Evolutionary conservation across 1,284 basidiomycete species (phyloP), one percentile per base, ranked within the genome.

Genomic region (Leccinum pallidistipes): DNA sequence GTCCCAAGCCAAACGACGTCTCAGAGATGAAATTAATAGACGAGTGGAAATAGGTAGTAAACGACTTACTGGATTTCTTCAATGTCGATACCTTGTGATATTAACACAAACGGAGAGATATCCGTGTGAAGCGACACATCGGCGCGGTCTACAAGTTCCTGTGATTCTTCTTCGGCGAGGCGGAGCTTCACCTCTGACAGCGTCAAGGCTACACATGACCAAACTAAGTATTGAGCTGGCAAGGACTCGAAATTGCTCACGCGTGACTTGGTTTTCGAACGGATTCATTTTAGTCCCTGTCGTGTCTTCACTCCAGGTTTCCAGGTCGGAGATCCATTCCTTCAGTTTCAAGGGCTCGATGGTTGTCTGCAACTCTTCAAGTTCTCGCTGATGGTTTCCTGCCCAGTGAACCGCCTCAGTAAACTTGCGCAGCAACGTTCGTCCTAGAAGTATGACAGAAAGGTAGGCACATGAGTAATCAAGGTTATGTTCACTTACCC

Each of bases 221-320:
- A 24, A 3, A 24, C 24, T 24, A 24, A 24, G 24, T 24, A 24
- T 24, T 24, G 24, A 24, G 24, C 24, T 24, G 24, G 24, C 24
- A 1, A 24, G 24, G 24, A 24, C 24, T 3, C 3, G 3, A 24
- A 24, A 24, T 24, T 24, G 24, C 24, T 24, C 24, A 24, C 3
- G 3, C 24, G 1, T 24, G 24, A 24, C 29, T 16, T 47, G 6
- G 5, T 18, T 51, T 31, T 66, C 29, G 14, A 66, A 65, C 16
- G 58, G 64, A 21, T 65, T 65, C 0, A 34, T 11, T 16, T 58
- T 65, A 10, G n/a, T 21, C n/a, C 43, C n/a, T 6, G 43, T 21
- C 3, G 9, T 9, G 18, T 45, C 18, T 9, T 45, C 43, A 21
- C 5, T 45, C 43, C 43, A 45, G 11, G 43, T 11, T 10, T 18